Evolutionary conservation across 345 rosid genomes (phyloP).

Genomic region (Eutrema heterophyllum): DNA sequence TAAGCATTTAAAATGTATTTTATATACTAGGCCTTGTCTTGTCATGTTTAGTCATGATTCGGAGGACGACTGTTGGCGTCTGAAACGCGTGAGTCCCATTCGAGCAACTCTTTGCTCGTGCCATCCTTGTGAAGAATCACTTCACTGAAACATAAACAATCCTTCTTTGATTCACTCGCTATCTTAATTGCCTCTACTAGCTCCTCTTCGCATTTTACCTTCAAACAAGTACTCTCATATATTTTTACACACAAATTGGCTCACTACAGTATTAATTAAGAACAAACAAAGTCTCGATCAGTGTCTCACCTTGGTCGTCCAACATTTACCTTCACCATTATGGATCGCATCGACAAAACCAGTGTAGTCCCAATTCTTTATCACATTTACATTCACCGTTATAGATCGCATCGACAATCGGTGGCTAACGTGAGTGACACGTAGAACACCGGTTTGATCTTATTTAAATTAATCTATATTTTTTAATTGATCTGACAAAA

Average conservation of each 20-base stretch:
- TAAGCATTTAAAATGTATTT: not conserved
- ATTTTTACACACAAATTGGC: not conserved
- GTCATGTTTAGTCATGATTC: not conserved
- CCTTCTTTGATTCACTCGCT: not conserved
- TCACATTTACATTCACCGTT: not conserved
- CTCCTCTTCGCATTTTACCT: constrained; percentile 1
- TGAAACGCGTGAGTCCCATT: not conserved
- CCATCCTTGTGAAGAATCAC: constrained; percentile 1
- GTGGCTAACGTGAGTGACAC: too few relatives aligned
- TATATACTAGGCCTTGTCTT: not conserved
- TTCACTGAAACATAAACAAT: constrained; percentile 2
- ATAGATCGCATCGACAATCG: too few relatives aligned
- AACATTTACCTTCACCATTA: not conserved
- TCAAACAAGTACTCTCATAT: not conserved
- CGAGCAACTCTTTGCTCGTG: constrained; percentile 8
- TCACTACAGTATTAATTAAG: not conserved
- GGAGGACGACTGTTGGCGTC: not conserved
- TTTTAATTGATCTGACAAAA: too few relatives aligned
- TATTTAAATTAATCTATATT: too few relatives aligned
- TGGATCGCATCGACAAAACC: not conserved
- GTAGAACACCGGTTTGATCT: too few relatives aligned
- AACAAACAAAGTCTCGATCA: not conserved
- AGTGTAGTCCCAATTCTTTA: not conserved
- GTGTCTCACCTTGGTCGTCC: not conserved
- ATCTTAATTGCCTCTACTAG: not conserved